Base-by-base conservation (phyloP, 176 grass and related monocot genomes). In the Dactylis glomerata region DNA sequence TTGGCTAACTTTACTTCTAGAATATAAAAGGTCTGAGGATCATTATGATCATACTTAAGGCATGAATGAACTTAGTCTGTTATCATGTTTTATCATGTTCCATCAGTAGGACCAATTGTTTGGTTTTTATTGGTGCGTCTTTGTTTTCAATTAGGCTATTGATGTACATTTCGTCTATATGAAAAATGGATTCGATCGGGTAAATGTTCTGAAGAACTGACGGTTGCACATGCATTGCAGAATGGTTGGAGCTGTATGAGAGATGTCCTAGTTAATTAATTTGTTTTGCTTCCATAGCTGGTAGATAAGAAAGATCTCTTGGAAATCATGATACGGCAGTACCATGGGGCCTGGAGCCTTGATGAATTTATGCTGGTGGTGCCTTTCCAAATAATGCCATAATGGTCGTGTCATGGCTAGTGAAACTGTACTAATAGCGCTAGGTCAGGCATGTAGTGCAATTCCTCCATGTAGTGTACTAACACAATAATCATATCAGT, bases 301-400 rank as follows among this genome's bases (percentile, higher is more conserved):
- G 28, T 69, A 38, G n/a, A 62, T 69, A 16, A 45, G 24, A 66
- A 82, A 56, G 57, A 46, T 8, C 26, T 64, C 14, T 4, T 56
- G 42, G 41, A 77, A 77, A 86, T 78, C 73, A 86, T 78, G 73
- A 10, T 73, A 73, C 26, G 42, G 42, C 66, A 77, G 34, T 79
- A 64, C 45, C 28, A 71, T 56, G 62, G 14, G n/a, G 32, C 36
- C 27, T 74, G 73, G 4, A 57, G 75, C n/a, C 77, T 56, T 65
- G 41, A 83, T 86, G 55, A 58, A 32, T 83, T 73, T 86, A 56
- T 77, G 52, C 66, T 44, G 12, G 58, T 12, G 50, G 84, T 80
- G 56, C 66, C 87, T 86, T 80, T 23, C 22, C 73, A 49, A 73
- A 79, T 74, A 42, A n/a, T n/a, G n/a, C n/a, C n/a, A n/a, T n/a